Conservation (phyloP, 2,329 filamentous ascomycete genomes). For the Neofusicoccum sp. region DNA sequence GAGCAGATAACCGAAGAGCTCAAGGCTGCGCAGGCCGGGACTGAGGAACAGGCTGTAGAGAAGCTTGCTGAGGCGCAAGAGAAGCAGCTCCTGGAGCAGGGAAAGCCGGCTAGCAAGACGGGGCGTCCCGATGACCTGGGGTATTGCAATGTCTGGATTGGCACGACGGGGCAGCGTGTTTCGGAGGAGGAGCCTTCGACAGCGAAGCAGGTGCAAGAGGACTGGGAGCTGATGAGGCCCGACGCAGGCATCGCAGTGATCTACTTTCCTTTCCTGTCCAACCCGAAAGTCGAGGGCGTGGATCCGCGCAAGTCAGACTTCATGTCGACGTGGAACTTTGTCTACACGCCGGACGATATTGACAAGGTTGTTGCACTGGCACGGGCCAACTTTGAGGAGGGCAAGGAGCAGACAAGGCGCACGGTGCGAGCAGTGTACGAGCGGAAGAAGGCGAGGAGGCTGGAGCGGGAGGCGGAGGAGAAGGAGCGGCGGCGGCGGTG, state of each 20-base stretch:
- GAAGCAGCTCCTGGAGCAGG: conserved; percentile 24
- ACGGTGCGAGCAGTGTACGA: conserved; percentile 89
- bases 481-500: conserved; percentile 36
- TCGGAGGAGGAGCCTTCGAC: conserved; percentile 53
- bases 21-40: conserved; percentile 63
- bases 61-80: conserved; percentile 61
- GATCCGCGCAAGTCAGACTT: conserved; percentile 81
- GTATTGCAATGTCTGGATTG: conserved; percentile 95
- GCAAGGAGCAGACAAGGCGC: conserved; percentile 71
- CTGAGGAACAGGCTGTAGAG: conserved; percentile 58
- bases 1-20: conserved; percentile 64
- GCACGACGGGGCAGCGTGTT: conserved; percentile 71
- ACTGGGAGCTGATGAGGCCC: conserved; percentile 66
- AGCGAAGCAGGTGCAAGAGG: conserved; percentile 59
- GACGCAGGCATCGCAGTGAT: conserved; percentile 84
- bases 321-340: conserved; percentile 96
- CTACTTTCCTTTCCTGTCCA: conserved; percentile 86
- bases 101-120: conserved; percentile 31
- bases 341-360: conserved; percentile 88
- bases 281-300: conserved; percentile 75
- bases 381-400: conserved; percentile 81
- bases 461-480: conserved; percentile 50
- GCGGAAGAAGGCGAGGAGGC: conserved; percentile 71
- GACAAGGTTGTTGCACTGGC: conserved; percentile 81
- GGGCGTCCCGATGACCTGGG: conserved; percentile 58